These are phyloP conservation scores for Aspergillus bombycis DNA, from an alignment of 2,329 filamentous ascomycete genomes.

Conservation along the genomic window DNA sequence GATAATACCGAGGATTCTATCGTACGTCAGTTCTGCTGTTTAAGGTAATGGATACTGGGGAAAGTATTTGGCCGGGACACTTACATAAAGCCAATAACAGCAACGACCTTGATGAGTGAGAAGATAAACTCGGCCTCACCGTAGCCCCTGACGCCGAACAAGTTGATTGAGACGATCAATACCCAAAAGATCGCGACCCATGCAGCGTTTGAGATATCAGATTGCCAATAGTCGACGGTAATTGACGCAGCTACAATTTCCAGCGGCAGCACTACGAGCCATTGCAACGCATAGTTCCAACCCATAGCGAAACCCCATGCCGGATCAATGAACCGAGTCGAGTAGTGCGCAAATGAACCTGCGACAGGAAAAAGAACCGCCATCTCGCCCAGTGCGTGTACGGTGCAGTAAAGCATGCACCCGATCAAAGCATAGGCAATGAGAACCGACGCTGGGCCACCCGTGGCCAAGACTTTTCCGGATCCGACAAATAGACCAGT, in stretches of 20 bases:
- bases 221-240: conserved; percentile 80
- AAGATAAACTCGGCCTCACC: conserved; percentile 90
- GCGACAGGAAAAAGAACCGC: conserved; percentile 88
- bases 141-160: conserved; percentile 86
- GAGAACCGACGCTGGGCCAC: conserved; percentile 77
- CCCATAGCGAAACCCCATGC: conserved; percentile 96
- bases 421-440: conserved; percentile 81
- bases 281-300: conserved; percentile 91
- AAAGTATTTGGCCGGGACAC: conserved; percentile 31
- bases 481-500: conserved; percentile 88
- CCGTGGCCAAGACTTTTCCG: conserved; percentile 68
- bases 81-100: conserved; percentile 86
- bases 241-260: conserved; percentile 87
- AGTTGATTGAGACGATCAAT: conserved; percentile 77
- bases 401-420: conserved; percentile 86
- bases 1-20: conserved; percentile 78
- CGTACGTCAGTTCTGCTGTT: conserved; percentile 20
- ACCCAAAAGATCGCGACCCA: conserved; percentile 83
- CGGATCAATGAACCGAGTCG: conserved; percentile 87
- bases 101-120: conserved; percentile 80
- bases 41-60: conserved; percentile 1
- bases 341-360: conserved; percentile 89
- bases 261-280: conserved; percentile 79
- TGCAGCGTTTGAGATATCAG: conserved; percentile 65
- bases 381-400: conserved; percentile 89